These are phyloP conservation scores for Triticum monococcum DNA, from an alignment of 176 grass and related monocot species.

Conservation along the genomic window DNA sequence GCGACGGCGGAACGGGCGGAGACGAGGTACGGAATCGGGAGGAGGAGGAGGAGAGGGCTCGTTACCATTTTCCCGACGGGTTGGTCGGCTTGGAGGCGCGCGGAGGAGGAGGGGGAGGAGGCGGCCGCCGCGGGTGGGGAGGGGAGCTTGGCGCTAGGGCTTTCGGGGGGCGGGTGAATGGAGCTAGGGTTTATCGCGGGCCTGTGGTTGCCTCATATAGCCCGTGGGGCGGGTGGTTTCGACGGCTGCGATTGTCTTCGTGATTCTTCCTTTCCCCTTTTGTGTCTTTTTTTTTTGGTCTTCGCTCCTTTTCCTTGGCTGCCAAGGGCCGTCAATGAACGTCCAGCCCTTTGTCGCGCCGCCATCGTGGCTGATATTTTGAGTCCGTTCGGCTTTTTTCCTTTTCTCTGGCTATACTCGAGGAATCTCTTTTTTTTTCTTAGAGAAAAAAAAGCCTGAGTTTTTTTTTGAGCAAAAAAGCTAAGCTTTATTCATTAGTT, in stretches of 20 bases:
- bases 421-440: background rate
- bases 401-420: background rate
- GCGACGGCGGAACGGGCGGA: background rate
- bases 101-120: background rate
- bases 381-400: background rate
- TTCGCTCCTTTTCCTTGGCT: background rate
- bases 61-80: constrained; percentile 29
- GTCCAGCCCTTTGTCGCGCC: background rate
- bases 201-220: constrained; percentile 28
- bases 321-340: background rate
- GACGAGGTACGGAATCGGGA: background rate
- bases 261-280: background rate
- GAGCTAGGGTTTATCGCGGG: constrained; percentile 36
- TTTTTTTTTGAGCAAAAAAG: no score
- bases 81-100: background rate
- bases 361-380: background rate
- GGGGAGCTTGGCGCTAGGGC: constrained; percentile 18
- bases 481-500: no score
- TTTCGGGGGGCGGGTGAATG: constrained; percentile 9
- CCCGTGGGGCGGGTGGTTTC: constrained; percentile 17
- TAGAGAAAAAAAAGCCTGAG: no score
- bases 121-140: constrained; percentile 23
- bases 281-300: background rate
- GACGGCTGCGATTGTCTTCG: constrained; percentile 34
- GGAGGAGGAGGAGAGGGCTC: background rate